Base-by-base conservation (phyloP, 768 basidiomycete genomes). In the Dendrothele bispora region DNA sequence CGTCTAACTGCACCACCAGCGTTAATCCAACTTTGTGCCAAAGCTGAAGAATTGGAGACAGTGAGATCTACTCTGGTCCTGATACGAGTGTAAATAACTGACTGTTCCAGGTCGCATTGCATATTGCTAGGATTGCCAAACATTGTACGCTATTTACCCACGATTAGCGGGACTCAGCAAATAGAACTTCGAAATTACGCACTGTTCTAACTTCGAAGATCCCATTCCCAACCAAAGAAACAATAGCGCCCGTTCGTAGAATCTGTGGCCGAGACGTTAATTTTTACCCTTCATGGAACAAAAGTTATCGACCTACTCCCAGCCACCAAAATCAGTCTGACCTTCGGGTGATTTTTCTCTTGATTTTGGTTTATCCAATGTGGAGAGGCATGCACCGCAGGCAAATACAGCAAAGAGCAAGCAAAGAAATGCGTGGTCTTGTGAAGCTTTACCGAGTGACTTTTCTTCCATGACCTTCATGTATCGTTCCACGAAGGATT, bases 81-180 rank as follows among this genome's bases (percentile, higher is more conserved):
- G 14, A 30, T 4, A 17, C 7, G 12, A 3, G 4, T 25, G 7
- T 18, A 1, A 20, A 21, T 30, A 1, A 44, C 49, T 26, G 6
- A 56, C 55, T 56, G 30, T 56, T 56, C 55, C 55, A 56, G 8
- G 39, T 55, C 7, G 55, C 55, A 37, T 55, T 56, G 37, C 55
- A 56, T 18, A 56, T 48, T 17, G 55, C 53, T 46, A 54, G 39
- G 25, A 56, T 45, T 10, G 55, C 50, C 15, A 55, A 21, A 29
- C 52, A 51, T 52, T 56, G 55, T 5, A 56, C 53, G 36, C 55
- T 56, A 32, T 6, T 17, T 5, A 27, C 30, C n/a, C 14, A 18
- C 21, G 8, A 39, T 30, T 6, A 37, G 21, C 26, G 25, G 30
- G 22, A 38, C 17, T 21, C n/a, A 3, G 21, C 17, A 35, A 29